These are phyloP conservation scores for Colletotrichum destructivum DNA, from an alignment of 2,329 filamentous ascomycete species.

Conservation along the genomic window DNA sequence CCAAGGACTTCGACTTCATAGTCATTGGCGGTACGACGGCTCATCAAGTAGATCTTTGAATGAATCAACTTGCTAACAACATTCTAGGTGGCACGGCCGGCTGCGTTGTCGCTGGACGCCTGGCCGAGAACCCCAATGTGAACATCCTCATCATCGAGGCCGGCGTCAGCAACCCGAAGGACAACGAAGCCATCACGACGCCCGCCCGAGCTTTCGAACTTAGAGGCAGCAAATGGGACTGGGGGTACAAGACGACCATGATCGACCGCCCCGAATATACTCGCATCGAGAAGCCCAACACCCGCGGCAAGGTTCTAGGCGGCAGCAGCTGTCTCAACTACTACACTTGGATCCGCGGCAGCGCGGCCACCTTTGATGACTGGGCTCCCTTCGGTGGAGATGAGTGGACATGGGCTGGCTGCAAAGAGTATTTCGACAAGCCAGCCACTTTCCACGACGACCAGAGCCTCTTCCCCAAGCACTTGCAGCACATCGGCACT, in stretches of 20 bases:
- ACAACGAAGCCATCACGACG: slow-evolving; percentile 67
- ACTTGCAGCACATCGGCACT: slow-evolving; percentile 65
- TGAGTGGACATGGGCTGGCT: slow-evolving; percentile 71
- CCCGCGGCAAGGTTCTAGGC: slow-evolving; percentile 71
- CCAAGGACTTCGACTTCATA: slow-evolving; percentile 56
- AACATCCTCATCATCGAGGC: slow-evolving; percentile 64
- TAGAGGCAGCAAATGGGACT: slow-evolving; percentile 70
- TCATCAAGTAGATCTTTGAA: neutral
- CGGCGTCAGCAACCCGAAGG: slow-evolving; percentile 62
- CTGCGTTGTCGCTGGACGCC: slow-evolving; percentile 54
- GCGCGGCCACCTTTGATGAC: slow-evolving; percentile 73
- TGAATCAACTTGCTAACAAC: neutral
- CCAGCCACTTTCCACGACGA: slow-evolving; percentile 71
- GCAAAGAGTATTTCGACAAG: slow-evolving; percentile 66
- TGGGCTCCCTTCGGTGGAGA: slow-evolving; percentile 82
- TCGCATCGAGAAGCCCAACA: slow-evolving; percentile 75
- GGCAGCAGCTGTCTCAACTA: slow-evolving; percentile 74
- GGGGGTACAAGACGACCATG: slow-evolving; percentile 74
- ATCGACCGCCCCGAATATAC: slow-evolving; percentile 72
- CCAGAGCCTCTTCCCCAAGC: slow-evolving; percentile 57
- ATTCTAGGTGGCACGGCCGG: slow-evolving; percentile 52
- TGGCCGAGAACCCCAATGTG: slow-evolving; percentile 55
- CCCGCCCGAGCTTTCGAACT: slow-evolving; percentile 68
- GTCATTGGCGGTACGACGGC: slow-evolving; percentile 49
- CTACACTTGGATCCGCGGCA: slow-evolving; percentile 75